Evolutionary conservation across 1,139 yeast genomes (phyloP).

Genomic region (Sugiyamaella castrensis): DNA sequence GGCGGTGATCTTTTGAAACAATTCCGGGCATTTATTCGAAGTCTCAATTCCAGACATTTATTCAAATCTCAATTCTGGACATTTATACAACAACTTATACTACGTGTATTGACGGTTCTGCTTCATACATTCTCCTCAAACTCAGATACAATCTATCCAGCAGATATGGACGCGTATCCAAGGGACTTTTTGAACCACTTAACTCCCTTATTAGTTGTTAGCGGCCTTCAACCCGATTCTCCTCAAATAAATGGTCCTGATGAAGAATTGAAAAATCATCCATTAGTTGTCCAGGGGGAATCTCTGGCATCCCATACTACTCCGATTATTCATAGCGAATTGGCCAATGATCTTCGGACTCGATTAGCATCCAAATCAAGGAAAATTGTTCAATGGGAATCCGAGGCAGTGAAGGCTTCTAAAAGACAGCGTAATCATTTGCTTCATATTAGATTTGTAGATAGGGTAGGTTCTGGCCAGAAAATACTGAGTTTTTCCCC

Average conservation of each 20-base stretch:
- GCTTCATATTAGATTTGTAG: slow-evolving; percentile 27
- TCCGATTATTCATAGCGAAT: slow-evolving; percentile 13
- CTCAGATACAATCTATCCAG: not conserved
- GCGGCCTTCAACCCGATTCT: slow-evolving; percentile 27
- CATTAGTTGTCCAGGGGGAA: slow-evolving; percentile 23
- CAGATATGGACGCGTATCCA: slow-evolving; percentile 25
- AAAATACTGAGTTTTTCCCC: no score
- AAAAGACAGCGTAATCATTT: slow-evolving; percentile 23
- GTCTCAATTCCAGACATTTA: no score
- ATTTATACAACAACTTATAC: not conserved
- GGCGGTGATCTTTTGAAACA: no score
- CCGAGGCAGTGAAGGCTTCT: slow-evolving; percentile 23
- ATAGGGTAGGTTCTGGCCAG: slow-evolving; percentile 18
- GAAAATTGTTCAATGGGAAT: slow-evolving; percentile 21
- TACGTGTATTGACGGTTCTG: not conserved
- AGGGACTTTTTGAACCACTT: slow-evolving; percentile 27
- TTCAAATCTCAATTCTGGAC: no score
- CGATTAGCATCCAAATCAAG: slow-evolving; percentile 23
- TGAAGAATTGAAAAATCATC: slow-evolving; percentile 20
- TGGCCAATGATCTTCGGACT: slow-evolving; percentile 21
- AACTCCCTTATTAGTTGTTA: slow-evolving; percentile 30
- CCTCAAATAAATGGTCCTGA: slow-evolving; percentile 4
- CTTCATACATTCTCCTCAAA: not conserved
- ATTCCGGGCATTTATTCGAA: no score
- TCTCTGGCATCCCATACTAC: slow-evolving; percentile 19